Base-by-base conservation (phyloP, 352 stramenopile genomes). In the Globisporangium splendens region DNA sequence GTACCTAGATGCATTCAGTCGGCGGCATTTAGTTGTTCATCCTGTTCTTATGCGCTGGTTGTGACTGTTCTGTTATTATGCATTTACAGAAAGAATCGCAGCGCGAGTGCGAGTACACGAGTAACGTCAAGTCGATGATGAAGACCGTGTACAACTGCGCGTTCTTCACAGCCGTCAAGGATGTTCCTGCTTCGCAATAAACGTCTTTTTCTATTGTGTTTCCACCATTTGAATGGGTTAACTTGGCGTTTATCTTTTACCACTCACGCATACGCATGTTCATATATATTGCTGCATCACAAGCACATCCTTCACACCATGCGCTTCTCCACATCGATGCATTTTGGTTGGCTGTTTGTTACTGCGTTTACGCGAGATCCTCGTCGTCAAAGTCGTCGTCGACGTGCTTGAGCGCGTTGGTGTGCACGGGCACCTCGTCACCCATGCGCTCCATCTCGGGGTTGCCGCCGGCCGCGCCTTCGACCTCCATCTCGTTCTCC, bases 91-190 rank as follows among this genome's bases (percentile, higher is more conserved):
- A 85, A 52, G 83, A 95, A 46, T 88, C 84, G 39, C 75, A 86
- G 69, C 77, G 76, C 58, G 83, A 93, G 59, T 93, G 86, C 61
- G 59, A 88, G 41, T 95, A 95, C 78, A 93, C 86, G 46, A 83
- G 88, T 73, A 93, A 95, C 61, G 49, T 84, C 65, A 89, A 91
- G 67, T 93, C 81, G 61, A 91, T 95, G 79, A 90, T 95, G 77
- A 83, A 78, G 59, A 91, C 83, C 2, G 79, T 91, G 48, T 95
- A 83, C 62, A 79, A 93, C 48, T 95, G 86, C 62, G 71, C 70
- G 21, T 90, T 91, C 67, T 95, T 95, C 66, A 93, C 86, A 6
- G 86, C 86, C n/a, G 69, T 91, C 47, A 95, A 93, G 68, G 79
- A 90, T 47, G 68, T 58, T 18, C 61, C 59, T 3, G 66, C 65